Base-by-base conservation (phyloP, 106 monocot species). In the Allium sativum region DNA sequence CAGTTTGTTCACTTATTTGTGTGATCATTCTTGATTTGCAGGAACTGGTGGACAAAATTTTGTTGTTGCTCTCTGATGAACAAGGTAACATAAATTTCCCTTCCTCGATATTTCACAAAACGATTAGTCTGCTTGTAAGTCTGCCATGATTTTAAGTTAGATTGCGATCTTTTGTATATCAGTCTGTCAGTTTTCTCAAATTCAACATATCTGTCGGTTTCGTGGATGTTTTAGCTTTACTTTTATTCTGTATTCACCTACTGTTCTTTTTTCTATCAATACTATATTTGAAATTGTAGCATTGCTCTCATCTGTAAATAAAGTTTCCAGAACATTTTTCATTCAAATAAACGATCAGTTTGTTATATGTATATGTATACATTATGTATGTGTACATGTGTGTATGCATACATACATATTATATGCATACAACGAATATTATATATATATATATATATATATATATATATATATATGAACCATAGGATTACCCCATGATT, bases 1-100 rank as follows among this genome's bases (percentile, higher is more conserved):
- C 31, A 3, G 31, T 55, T 6, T 58, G 22, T 41, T 58, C 8
- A 58, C 58, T 41, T 9, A 13, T 46, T 44, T 62, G 16, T 51
- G n/a, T 58, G 17, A 21, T 22, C n/a, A 6, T 58, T 45, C 12
- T 51, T 51, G 14, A 18, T 69, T 69, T 84, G 75, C 81, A 95
- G 94, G 94, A 95, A 41, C 86, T 95, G 58, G 65, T 90, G 14
- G 81, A 90, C 18, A 78, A 86, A 65, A 79, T 95, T 59, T 81
- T 86, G 53, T 69, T 66, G 42, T 62, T 87, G 52, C 68, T 95
- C 50, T 84, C 90, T 47, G 94, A 90, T 65, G 94, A 90, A 52
- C 83, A 74, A 77, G 89, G 94, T 87, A 83, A 48, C 61, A 60
- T 21, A 44, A 59, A 47, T 48, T 45, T 22, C 0, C 18, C 9